phyloP scores from a whole-genome alignment of 129 eudicot genomes.

The Lonicera japonica region DNA sequence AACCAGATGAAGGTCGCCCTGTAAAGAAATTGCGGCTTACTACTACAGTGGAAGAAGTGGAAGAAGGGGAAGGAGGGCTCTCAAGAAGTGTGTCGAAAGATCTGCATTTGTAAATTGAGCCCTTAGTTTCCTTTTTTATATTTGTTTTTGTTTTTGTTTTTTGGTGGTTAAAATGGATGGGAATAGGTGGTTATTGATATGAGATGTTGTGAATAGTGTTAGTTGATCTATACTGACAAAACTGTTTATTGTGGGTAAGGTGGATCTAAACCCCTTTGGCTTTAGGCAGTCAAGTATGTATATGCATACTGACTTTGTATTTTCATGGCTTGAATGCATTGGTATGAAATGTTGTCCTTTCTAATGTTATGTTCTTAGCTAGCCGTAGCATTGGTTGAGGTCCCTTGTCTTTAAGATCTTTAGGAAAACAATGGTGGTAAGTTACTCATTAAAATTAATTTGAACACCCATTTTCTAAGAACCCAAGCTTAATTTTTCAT shows the following conservation, averaged over 20 bases:
- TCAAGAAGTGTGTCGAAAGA: slow-evolving; percentile 14
- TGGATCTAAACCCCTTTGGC: not conserved
- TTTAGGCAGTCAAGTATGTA: no score
- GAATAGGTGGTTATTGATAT: not conserved
- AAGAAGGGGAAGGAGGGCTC: slow-evolving; percentile 24
- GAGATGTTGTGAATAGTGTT: slow-evolving; percentile 2
- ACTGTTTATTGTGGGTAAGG: not conserved
- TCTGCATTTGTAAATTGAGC: slow-evolving; percentile 18
- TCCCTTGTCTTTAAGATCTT: no score
- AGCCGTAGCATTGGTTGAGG: no score
- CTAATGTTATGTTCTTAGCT: no score
- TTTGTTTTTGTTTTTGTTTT: slow-evolving; percentile 1
- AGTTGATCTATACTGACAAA: not conserved
- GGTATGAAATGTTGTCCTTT: no score
- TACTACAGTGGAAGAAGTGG: no score
- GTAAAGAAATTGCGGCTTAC: slow-evolving; percentile 35
- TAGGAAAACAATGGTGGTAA: no score
- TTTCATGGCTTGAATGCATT: no score
- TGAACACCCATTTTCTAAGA: no score
- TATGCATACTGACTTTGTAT: no score
- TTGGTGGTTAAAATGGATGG: not conserved
- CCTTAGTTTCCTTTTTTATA: not conserved
- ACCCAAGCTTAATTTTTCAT: no score
- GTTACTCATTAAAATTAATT: no score
- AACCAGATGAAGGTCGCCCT: slow-evolving; percentile 27